Evolutionary conservation across 805 yeast species (phyloP), one percentile per base, ranked within the genome.

Genomic region (Saccharomycopsis sp.): DNA sequence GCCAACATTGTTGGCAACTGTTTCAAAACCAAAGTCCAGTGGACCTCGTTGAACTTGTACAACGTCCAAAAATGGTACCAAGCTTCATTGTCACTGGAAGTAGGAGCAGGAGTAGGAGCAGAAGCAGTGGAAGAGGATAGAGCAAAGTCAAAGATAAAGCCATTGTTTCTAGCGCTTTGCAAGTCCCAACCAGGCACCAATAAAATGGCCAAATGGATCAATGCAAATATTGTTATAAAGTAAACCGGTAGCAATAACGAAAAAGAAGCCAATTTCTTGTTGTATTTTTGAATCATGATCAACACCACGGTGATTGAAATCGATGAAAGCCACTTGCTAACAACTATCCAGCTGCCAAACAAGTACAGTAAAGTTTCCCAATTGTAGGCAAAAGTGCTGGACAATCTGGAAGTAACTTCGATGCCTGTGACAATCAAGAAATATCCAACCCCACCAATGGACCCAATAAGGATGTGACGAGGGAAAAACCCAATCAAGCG

Each of bases 371-470:
- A 59, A 12, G 86, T 83, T 2, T 61, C 68, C 52, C 64, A 56
- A 44, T 76, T 69, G 56, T 85, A 88, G 38, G 68, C 69, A 32
- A 89, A 59, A 2, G 85, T 79, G 3, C 84, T 83, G 36, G 84
- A 83, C 23, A 84, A 60, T 44, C 95, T 67, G 0, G 95, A 78
- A n/a, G 85, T 72, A 1, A 92, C 95, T 54, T 89, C 96, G 21
- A 92, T 62, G 1, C 95, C 98, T 0, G 98, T 92, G 1, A 84
- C 79, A 2, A 87, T 65, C 37, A 92, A 65, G 60, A 92, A 92
- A 62, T 84, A 88, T 5, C 98, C 98, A 36, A 92, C 98, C 54
- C 98, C 98, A 30, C 98, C 98, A 52, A 92, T 88, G 57, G 97
- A 92, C 1, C 98, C 98, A 27, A 92, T 92, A 21, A 92, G 68